phyloP scores from a whole-genome alignment of 192 early-diverging fungal genomes.

The Backusella mclennaniae region DNA sequence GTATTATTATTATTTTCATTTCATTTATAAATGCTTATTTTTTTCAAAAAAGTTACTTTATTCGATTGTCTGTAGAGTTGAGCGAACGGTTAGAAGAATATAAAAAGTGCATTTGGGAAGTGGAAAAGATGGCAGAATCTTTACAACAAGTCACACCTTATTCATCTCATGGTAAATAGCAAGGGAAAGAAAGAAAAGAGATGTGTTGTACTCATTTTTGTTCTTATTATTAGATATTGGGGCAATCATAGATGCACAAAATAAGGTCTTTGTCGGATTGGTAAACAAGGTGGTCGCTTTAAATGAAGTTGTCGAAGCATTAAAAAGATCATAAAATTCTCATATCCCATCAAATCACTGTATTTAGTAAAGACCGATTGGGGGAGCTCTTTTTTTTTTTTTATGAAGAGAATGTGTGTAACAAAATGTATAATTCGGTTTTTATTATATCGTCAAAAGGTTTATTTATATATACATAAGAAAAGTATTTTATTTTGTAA shows the following conservation, averaged over 20 bases:
- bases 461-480: neutral
- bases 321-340: neutral
- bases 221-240: slow-evolving; percentile 20
- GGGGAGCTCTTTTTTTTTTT: too few species aligned
- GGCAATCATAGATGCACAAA: slow-evolving; percentile 23
- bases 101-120: slow-evolving; percentile 30
- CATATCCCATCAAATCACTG: too few species aligned
- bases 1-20: too few species aligned
- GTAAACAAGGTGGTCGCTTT: slow-evolving; percentile 16
- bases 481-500: neutral
- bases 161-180: slow-evolving; percentile 18
- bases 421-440: neutral
- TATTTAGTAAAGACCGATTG: too few species aligned
- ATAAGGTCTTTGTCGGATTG: slow-evolving; percentile 26
- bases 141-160: slow-evolving; percentile 8
- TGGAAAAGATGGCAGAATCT: slow-evolving; percentile 23
- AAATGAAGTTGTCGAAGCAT: slow-evolving; percentile 12
- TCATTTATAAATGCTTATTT: too few species aligned
- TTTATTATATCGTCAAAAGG: neutral
- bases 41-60: too few species aligned
- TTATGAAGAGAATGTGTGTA: neutral
- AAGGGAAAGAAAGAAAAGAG: neutral
- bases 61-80: neutral
- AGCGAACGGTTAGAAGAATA: slow-evolving; percentile 1
- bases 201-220: neutral